Evolutionary conservation across 169 alveolate genomes (phyloP).

Genomic region (Neospora caninum): DNA sequence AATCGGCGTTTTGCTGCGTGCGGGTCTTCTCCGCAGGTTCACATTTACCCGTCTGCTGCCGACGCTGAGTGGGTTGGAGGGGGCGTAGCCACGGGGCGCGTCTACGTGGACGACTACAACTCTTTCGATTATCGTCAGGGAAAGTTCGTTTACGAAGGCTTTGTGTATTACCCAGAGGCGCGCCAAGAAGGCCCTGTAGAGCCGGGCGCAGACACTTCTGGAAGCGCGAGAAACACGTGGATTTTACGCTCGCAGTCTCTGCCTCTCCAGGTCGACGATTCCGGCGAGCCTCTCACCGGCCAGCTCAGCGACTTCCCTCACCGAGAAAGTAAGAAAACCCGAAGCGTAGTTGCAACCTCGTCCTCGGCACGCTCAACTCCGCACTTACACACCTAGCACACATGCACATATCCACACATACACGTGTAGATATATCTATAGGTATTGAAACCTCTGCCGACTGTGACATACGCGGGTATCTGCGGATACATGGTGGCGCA

Average conservation of each 20-base stretch:
- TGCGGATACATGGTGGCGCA: background rate
- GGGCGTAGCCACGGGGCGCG: conserved; percentile 44
- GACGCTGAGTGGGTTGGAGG: background rate
- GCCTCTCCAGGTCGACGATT: background rate
- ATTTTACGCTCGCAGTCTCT: background rate
- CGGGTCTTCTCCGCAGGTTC: background rate
- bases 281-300: background rate
- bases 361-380: too few relatives aligned
- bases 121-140: background rate
- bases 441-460: too few relatives aligned
- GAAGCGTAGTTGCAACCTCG: too few relatives aligned
- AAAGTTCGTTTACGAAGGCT: conserved; percentile 29
- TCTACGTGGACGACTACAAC: conserved; percentile 59
- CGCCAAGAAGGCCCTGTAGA: background rate
- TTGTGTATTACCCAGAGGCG: conserved; percentile 1
- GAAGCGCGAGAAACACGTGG: background rate
- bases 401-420: too few relatives aligned
- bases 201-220: background rate
- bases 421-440: too few relatives aligned
- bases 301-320: conserved; percentile 1
- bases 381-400: too few relatives aligned
- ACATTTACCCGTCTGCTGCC: conserved; percentile 18
- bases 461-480: too few relatives aligned
- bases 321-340: background rate
- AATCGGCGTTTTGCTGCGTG: too few relatives aligned